Evolutionary conservation across 768 basidiomycete genomes (phyloP), one percentile per base, ranked within the genome.

Genomic region (Hemileccinum rubropunctum): DNA sequence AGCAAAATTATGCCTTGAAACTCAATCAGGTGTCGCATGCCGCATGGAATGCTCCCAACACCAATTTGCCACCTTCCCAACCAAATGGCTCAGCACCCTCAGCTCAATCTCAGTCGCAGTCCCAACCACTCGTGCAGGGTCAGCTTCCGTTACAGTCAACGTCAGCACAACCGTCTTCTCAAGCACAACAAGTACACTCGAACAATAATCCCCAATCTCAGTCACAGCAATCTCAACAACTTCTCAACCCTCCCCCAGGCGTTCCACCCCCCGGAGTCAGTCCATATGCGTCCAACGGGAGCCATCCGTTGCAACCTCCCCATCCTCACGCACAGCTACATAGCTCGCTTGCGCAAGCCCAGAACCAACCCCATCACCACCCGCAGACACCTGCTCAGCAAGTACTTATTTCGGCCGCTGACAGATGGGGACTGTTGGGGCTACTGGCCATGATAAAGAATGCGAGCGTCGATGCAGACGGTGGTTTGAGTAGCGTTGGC

Each of bases 341-440:
- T 48, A 54, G 23, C 21, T 56, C 61, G 40, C 66, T 62, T 20
- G 52, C 57, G 14, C 72, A 68, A 54, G 53, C 58, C 14, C 64
- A 59, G 51, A 67, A 53, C 43, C 66, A 68, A 42, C 62, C 64
- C 35, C 74, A 69, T 60, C 80, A 76, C 54, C 79, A 79, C 68
- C 86, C 91, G 52, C 88, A 91, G 66, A 91, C 91, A 38, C 93
- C 95, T 2, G 91, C 92, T 39, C 91, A 97, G 66, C 95, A 98
- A 70, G 82, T 98, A 14, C 79, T 97, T 36, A 82, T 90, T 58
- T 89, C 86, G 54, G 91, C 95, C 2, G 95, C 95, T 35, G 95
- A 98, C 70, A 80, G 92, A 63, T 98, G 94, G 93, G 95, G 95
- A 4, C 75, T 98, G 14, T 65, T 94, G 41, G 91, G 89, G 14